Conservation (phyloP, 352 stramenopile species). For the Stramenopiles sp. region DNA sequence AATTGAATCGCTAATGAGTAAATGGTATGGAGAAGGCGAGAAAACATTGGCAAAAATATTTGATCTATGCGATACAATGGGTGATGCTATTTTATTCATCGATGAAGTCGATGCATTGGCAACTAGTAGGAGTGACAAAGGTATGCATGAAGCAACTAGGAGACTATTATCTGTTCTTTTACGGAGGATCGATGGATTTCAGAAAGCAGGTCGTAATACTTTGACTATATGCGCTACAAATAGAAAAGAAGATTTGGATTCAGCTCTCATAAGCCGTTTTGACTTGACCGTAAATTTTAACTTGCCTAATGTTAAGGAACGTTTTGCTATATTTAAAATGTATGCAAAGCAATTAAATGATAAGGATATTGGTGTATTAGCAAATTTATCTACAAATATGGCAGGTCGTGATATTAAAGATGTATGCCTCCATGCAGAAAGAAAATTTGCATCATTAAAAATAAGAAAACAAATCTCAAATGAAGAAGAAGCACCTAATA, state of each 20-base stretch:
- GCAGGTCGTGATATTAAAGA: conserved; percentile 81
- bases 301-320: conserved; percentile 51
- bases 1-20: conserved; percentile 74
- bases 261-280: conserved; percentile 71
- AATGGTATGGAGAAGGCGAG: conserved; percentile 82
- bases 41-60: conserved; percentile 82
- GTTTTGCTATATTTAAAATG: conserved; percentile 55
- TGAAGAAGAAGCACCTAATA: too few species aligned
- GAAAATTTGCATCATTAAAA: too few species aligned
- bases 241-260: conserved; percentile 73
- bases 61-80: conserved; percentile 67
- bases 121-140: conserved; percentile 50
- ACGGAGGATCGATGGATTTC: too few species aligned
- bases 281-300: conserved; percentile 72
- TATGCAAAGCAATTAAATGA: conserved; percentile 62
- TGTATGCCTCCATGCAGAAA: conserved; percentile 24
- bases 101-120: conserved; percentile 72
- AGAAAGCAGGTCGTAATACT: conserved; percentile 36
- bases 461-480: too few species aligned
- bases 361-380: conserved; percentile 47
- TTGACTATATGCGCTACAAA: conserved; percentile 12
- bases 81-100: conserved; percentile 77
- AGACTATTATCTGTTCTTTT: conserved; percentile 69
- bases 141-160: conserved; percentile 73
- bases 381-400: conserved; percentile 45